Percentiles rank a stretch among this genome's conserved stretches.
Evolutionary conservation across 2,329 filamentous ascomycete genomes (phyloP).

Genomic region (Spiromastix sp.): DNA sequence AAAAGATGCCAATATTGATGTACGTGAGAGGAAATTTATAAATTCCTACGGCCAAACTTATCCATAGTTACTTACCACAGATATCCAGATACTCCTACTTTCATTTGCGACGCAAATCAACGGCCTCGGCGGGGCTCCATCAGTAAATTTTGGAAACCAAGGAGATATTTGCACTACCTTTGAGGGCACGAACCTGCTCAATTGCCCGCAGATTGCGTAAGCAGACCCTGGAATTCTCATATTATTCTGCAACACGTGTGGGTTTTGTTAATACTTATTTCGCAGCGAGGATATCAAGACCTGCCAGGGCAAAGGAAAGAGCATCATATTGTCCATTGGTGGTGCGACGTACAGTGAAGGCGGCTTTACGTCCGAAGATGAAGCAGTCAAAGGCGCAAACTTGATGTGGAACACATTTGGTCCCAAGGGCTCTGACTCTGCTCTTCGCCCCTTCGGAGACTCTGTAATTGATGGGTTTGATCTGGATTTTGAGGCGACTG

Average conservation of each 20-base stretch:
- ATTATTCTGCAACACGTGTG: slow-evolving; percentile 2
- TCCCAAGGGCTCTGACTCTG: slow-evolving; percentile 36
- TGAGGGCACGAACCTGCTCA: slow-evolving; percentile 44
- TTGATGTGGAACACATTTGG: slow-evolving; percentile 64
- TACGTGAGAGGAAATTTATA: no score
- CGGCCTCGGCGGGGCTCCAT: no score
- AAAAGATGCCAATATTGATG: no score
- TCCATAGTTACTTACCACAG: no score
- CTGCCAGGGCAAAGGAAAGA: slow-evolving; percentile 59
- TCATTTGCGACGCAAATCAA: no score
- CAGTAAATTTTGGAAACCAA: no score
- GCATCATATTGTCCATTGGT: slow-evolving; percentile 61
- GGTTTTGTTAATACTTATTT: slow-evolving; percentile 12
- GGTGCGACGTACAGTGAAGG: slow-evolving; percentile 61
- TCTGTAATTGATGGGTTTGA: slow-evolving; percentile 65
- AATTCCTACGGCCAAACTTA: no score
- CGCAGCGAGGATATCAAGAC: slow-evolving; percentile 37
- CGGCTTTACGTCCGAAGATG: slow-evolving; percentile 47
- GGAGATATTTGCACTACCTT: no score
- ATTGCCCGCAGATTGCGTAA: slow-evolving; percentile 56
- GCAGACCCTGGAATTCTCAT: no score
- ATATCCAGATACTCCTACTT: no score
- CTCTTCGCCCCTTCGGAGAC: slow-evolving; percentile 55
- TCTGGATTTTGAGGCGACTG: slow-evolving; percentile 58
- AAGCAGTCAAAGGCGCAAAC: slow-evolving; percentile 48